phyloP scores from a whole-genome alignment of 495 filamentous ascomycete genomes.

The Penicillium samsonianum region DNA sequence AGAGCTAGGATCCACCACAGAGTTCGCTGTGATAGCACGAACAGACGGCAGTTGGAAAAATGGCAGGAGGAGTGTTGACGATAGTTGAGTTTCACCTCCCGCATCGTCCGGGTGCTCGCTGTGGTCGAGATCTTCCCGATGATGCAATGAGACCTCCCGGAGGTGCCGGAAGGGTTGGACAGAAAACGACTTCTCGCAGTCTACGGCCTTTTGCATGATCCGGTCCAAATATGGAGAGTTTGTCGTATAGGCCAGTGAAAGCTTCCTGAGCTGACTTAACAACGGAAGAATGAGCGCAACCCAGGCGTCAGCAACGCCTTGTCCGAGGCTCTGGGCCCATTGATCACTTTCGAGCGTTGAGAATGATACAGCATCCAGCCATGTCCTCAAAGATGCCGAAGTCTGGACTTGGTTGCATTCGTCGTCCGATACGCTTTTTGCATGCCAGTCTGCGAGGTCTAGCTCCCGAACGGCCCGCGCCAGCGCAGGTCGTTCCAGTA shows the following conservation, averaged over 20 bases:
- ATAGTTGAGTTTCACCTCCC: not conserved
- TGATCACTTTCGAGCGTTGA: slow-evolving; percentile 24
- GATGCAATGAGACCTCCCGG: slow-evolving; percentile 25
- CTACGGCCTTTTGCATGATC: slow-evolving; percentile 24
- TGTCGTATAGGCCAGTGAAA: slow-evolving; percentile 27
- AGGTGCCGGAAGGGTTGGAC: slow-evolving; percentile 23
- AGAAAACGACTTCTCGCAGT: slow-evolving; percentile 24
- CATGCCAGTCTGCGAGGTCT: slow-evolving; percentile 28
- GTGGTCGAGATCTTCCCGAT: slow-evolving; percentile 16
- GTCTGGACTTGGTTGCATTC: slow-evolving; percentile 8
- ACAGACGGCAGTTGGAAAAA: slow-evolving; percentile 38
- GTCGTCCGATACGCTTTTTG: not conserved
- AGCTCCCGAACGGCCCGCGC: slow-evolving; percentile 30
- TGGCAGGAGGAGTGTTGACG: slow-evolving; percentile 16
- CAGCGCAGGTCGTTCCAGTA: slow-evolving; percentile 28
- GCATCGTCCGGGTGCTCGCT: not conserved
- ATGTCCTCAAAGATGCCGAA: slow-evolving; percentile 12
- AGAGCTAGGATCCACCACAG: slow-evolving; percentile 31
- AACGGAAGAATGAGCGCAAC: slow-evolving; percentile 32
- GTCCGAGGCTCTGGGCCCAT: slow-evolving; percentile 30
- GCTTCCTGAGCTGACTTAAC: slow-evolving; percentile 29
- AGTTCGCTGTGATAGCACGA: slow-evolving; percentile 29
- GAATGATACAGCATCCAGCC: slow-evolving; percentile 17
- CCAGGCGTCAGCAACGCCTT: slow-evolving; percentile 34
- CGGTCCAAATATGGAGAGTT: slow-evolving; percentile 25